Evolutionary conservation across 2,329 filamentous ascomycete genomes (phyloP).

Genomic region (Arthrobotrys iridis): DNA sequence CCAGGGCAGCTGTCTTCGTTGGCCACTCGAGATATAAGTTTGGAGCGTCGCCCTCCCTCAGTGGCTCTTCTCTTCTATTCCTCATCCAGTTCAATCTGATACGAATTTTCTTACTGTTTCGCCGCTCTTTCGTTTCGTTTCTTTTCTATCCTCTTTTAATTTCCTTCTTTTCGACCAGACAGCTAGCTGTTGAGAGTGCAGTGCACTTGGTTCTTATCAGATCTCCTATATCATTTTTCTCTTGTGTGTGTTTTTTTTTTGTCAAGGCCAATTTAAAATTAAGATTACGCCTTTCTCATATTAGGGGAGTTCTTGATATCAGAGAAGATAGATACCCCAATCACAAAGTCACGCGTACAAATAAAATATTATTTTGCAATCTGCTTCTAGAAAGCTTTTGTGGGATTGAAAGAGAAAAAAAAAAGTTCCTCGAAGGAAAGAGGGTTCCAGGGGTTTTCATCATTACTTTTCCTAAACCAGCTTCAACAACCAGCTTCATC

Average conservation of each 20-base stretch:
- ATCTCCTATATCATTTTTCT: slow-evolving; percentile 17
- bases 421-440: neutral
- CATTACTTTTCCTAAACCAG: slow-evolving; percentile 27
- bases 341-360: neutral
- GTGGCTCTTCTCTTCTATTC: slow-evolving; percentile 20
- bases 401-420: slow-evolving; percentile 1
- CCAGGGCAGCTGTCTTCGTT: slow-evolving; percentile 27
- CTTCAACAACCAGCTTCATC: slow-evolving; percentile 9
- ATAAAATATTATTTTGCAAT: slow-evolving; percentile 29
- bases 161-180: slow-evolving; percentile 34
- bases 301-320: slow-evolving; percentile 34
- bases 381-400: slow-evolving; percentile 34
- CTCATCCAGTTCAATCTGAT: slow-evolving; percentile 51
- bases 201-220: slow-evolving; percentile 40
- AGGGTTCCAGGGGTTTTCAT: slow-evolving; percentile 1
- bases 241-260: slow-evolving; percentile 20
- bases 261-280: slow-evolving; percentile 39
- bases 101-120: slow-evolving; percentile 53
- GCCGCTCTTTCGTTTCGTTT: slow-evolving; percentile 28
- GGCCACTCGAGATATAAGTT: slow-evolving; percentile 48
- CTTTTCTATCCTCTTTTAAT: slow-evolving; percentile 36
- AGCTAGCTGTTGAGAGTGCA: slow-evolving; percentile 53
- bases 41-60: slow-evolving; percentile 28
- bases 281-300: slow-evolving; percentile 33
- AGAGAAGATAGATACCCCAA: slow-evolving; percentile 18